Conservation (phyloP, 768 basidiomycete species). For the Suillus placidus region DNA sequence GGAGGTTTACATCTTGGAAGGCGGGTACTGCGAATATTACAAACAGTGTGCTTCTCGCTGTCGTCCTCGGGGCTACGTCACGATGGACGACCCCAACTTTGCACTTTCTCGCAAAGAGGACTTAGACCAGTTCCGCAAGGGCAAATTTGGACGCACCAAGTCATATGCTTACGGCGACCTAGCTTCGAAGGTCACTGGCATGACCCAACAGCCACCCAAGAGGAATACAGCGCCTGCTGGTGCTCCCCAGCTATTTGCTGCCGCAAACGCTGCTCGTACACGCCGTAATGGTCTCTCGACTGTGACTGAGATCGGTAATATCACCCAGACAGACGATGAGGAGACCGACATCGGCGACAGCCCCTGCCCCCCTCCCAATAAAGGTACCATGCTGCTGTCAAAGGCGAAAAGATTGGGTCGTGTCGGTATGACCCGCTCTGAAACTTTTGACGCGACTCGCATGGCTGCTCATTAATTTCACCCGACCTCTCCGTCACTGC, state of each 20-base stretch:
- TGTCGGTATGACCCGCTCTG: slow-evolving; percentile 56
- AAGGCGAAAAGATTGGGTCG: slow-evolving; percentile 61
- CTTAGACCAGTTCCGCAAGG: slow-evolving; percentile 88
- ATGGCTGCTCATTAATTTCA: slow-evolving; percentile 47
- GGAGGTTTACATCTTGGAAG: slow-evolving; percentile 95
- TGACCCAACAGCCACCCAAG: slow-evolving; percentile 50
- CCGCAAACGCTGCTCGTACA: slow-evolving; percentile 66
- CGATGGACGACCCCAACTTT: slow-evolving; percentile 93
- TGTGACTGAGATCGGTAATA: slow-evolving; percentile 68
- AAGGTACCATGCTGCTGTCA: slow-evolving; percentile 42
- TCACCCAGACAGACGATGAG: slow-evolving; percentile 68
- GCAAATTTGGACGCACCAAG: slow-evolving; percentile 85
- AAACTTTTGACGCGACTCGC: slow-evolving; percentile 69
- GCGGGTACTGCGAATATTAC: slow-evolving; percentile 92
- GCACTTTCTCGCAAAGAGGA: slow-evolving; percentile 80
- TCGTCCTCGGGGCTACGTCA: slow-evolving; percentile 80
- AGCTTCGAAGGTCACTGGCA: slow-evolving; percentile 41
- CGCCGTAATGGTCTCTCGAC: slow-evolving; percentile 65
- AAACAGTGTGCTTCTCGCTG: slow-evolving; percentile 69
- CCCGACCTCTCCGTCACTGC: background rate
- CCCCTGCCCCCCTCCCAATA: slow-evolving; percentile 82
- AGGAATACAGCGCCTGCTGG: slow-evolving; percentile 68
- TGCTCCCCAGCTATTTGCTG: slow-evolving; percentile 61
- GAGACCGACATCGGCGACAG: slow-evolving; percentile 83
- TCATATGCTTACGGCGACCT: slow-evolving; percentile 92